Base-by-base conservation (phyloP, 306 rosid species). In the Prinsepia uniflora region DNA sequence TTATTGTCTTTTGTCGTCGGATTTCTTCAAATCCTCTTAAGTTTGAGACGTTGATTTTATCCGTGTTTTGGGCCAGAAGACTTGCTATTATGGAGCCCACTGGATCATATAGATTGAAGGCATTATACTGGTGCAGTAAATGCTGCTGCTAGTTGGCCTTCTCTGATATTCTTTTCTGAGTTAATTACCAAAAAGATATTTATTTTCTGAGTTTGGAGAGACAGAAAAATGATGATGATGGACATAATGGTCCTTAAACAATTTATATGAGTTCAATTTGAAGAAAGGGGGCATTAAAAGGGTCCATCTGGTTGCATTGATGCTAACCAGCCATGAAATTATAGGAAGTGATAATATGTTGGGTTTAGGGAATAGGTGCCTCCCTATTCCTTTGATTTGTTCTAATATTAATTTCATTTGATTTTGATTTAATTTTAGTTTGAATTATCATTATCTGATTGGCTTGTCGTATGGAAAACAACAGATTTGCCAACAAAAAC, bases 211-310 rank as follows among this genome's bases (percentile, higher is more conserved):
- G 47, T 14, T 0, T 9, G 15, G 50, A 42, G 10, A 10, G 10
- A 12, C 1, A 22, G 22, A 11, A 22, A 12, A 5, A 10, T 20
- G 39, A 50, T 49, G 39, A 53, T 43, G 3, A 46, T 18, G 36
- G 53, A 4, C 59, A 17, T 17, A n/a, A 10, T 45, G 8, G 60
- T 57, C 52, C 59, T 48, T 8, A 3, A 18, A 4, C 8, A 39
- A 60, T 46, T 68, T 41, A 42, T 68, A 8, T 11, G n/a, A n/a
- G 8, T 19, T 14, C 74, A 58, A 75, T 63, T 75, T 59, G 74
- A 57, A 48, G 50, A 59, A 48, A 20, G 43, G 39, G 56, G 39
- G 56, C 7, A 36, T 10, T 17, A 6, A 15, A 22, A 13, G 18
- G 71, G 34, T 50, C 36, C 10, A 10, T 6, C 34, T 67, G 24